Percentiles rank a stretch among this genome's conserved stretches.
Evolutionary conservation across 164 flowering plant species (phyloP).

Genomic region (Nymphaea colorata): DNA sequence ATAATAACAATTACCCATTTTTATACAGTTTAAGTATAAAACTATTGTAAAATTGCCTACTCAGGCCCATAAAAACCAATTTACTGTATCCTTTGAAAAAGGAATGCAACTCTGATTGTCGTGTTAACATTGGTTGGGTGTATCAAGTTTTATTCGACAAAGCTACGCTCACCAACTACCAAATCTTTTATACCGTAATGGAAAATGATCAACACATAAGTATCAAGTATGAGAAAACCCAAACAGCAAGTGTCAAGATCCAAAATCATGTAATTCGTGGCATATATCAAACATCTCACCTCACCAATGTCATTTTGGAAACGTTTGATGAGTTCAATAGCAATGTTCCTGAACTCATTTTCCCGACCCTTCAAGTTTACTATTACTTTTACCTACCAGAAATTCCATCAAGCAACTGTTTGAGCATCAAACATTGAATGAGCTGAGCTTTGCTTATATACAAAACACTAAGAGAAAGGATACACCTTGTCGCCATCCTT

Average conservation of each 20-base stretch:
- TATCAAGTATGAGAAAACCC: too few relatives aligned
- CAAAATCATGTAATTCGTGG: neutral
- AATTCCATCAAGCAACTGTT: neutral
- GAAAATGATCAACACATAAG: too few relatives aligned
- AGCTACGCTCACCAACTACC: too few relatives aligned
- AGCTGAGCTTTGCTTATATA: neutral
- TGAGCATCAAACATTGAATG: neutral
- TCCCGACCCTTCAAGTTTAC: constrained; percentile 90
- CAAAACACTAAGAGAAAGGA: neutral
- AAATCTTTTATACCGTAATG: too few relatives aligned
- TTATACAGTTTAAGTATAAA: too few relatives aligned
- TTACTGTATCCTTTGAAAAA: too few relatives aligned
- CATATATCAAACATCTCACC: constrained; percentile 26
- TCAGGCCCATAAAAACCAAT: too few relatives aligned
- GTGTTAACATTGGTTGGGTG: too few relatives aligned
- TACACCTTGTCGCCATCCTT: constrained; percentile 82
- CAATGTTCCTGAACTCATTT: constrained; percentile 68
- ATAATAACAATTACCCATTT: too few relatives aligned
- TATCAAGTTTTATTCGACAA: too few relatives aligned
- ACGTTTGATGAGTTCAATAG: constrained; percentile 71
- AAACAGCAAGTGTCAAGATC: neutral
- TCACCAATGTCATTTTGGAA: constrained; percentile 84
- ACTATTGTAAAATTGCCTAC: too few relatives aligned
- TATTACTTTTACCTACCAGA: constrained; percentile 70
- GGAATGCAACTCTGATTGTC: too few relatives aligned